Percentiles rank a stretch among this genome's conserved stretches.
Conservation (phyloP, 2,329 filamentous ascomycete species). For the Penicillium aurantiogriseum region DNA sequence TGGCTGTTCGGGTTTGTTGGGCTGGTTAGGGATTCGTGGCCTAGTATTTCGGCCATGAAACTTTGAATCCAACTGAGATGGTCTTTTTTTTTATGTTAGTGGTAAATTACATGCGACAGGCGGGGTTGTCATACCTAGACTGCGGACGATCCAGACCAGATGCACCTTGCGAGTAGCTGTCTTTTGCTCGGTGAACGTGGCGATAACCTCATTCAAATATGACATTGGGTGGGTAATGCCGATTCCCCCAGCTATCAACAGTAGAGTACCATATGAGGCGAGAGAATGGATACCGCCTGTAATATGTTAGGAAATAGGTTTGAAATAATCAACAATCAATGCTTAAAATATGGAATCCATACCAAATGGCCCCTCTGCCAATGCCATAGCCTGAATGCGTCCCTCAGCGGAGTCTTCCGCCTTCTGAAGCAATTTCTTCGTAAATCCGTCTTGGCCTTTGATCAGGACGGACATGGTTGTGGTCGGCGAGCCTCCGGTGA, state of each 20-base stretch:
- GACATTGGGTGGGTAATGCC: constrained; percentile 40
- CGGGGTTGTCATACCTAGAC: constrained; percentile 23
- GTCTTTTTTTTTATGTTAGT: constrained; percentile 21
- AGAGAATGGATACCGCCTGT: constrained; percentile 33
- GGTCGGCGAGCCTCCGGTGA: constrained; percentile 27
- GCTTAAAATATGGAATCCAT: not conserved
- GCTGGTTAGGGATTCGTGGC: constrained; percentile 26
- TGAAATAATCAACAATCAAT: not conserved
- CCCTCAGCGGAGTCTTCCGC: constrained; percentile 27
- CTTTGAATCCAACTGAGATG: constrained; percentile 37
- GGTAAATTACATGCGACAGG: not conserved
- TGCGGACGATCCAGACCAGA: constrained; percentile 36
- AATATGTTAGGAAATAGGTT: not conserved
- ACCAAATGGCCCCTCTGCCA: constrained; percentile 40
- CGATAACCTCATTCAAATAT: constrained; percentile 33
- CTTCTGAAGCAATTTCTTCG: constrained; percentile 31
- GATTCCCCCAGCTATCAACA: constrained; percentile 39
- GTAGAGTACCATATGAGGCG: constrained; percentile 34
- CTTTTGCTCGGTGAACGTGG: constrained; percentile 23
- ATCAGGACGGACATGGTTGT: constrained; percentile 36
- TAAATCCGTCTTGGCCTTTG: constrained; percentile 36
- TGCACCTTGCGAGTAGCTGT: constrained; percentile 30
- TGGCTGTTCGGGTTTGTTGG: constrained; percentile 22
- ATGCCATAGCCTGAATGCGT: constrained; percentile 26
- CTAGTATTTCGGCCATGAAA: constrained; percentile 34